Evolutionary conservation across 1,284 basidiomycete genomes (phyloP).

Genomic region (Inonotus hispidus): DNA sequence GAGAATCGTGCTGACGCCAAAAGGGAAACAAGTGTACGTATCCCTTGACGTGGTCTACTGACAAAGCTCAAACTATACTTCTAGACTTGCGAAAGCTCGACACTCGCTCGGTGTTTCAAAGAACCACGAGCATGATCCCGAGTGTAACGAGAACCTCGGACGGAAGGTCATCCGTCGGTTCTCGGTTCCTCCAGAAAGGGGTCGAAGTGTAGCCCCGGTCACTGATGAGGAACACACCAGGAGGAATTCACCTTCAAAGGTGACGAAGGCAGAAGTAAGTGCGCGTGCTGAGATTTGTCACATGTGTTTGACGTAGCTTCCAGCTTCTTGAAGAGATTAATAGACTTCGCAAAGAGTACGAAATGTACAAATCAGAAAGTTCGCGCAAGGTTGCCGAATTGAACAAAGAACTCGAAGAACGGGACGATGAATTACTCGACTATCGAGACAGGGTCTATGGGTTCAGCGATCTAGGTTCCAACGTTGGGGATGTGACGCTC

Average conservation of each 20-base stretch:
- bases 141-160: background rate
- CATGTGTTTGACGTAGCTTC: background rate
- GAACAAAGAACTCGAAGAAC: conserved; percentile 10
- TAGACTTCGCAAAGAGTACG: conserved; percentile 23
- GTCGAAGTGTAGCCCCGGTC: background rate
- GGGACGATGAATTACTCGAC: background rate
- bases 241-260: conserved; percentile 24
- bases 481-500: background rate
- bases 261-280: conserved; percentile 40
- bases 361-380: conserved; percentile 19
- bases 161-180: background rate
- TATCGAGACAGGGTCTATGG: background rate
- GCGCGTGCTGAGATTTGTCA: background rate
- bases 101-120: background rate
- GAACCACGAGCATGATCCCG: conserved; percentile 5
- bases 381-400: conserved; percentile 20
- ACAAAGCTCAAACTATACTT: background rate
- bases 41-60: background rate
- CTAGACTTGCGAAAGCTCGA: conserved; percentile 17
- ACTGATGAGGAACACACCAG: background rate
- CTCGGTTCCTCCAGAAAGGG: background rate
- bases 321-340: conserved; percentile 5
- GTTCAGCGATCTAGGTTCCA: background rate
- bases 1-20: conserved; percentile 36
- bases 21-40: conserved; percentile 42